Evolutionary conservation across 2,329 filamentous ascomycete species (phyloP).

Genomic region (Phoma sp.): DNA sequence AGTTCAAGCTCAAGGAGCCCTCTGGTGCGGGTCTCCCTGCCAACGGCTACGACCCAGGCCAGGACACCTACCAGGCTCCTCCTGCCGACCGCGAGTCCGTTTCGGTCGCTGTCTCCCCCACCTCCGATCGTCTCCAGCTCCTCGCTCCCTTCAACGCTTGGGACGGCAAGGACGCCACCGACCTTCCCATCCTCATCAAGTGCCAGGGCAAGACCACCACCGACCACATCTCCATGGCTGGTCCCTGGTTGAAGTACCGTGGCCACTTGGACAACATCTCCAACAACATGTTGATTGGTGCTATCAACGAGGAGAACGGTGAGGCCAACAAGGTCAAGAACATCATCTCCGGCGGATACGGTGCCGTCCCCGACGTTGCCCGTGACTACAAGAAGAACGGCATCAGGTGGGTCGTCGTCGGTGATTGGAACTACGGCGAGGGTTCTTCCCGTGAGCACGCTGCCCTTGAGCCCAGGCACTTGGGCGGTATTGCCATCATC

Average conservation of each 20-base stretch:
- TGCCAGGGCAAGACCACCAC: conserved; percentile 94
- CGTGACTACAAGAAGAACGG: conserved; percentile 99
- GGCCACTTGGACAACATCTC: conserved; percentile 99
- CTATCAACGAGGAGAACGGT: conserved; percentile 92
- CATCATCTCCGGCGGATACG: conserved; percentile 81
- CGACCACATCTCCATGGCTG: conserved; percentile 96
- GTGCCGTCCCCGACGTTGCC: conserved; percentile 89
- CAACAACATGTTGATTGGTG: conserved; percentile 99
- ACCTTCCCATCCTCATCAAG: conserved; percentile 96
- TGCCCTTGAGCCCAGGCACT: conserved; percentile 94
- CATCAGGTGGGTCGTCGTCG: conserved; percentile 95
- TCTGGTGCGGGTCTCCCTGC: conserved; percentile 81
- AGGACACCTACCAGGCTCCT: conserved; percentile 95
- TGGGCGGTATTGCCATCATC: conserved; percentile 96
- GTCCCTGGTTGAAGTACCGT: conserved; percentile 98
- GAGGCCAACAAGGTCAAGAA: conserved; percentile 99
- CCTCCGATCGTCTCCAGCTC: conserved; percentile 92
- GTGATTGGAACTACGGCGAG: conserved; percentile 99
- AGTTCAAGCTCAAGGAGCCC: conserved; percentile 86
- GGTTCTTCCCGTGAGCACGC: conserved; percentile 98
- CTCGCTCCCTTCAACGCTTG: conserved; percentile 85
- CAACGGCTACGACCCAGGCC: conserved; percentile 86
- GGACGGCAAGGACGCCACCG: conserved; percentile 87
- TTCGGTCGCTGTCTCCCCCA: conserved; percentile 82
- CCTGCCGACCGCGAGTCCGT: conserved; percentile 78